Conservation (phyloP, 768 basidiomycete genomes). For the Dentipellis sp. region DNA sequence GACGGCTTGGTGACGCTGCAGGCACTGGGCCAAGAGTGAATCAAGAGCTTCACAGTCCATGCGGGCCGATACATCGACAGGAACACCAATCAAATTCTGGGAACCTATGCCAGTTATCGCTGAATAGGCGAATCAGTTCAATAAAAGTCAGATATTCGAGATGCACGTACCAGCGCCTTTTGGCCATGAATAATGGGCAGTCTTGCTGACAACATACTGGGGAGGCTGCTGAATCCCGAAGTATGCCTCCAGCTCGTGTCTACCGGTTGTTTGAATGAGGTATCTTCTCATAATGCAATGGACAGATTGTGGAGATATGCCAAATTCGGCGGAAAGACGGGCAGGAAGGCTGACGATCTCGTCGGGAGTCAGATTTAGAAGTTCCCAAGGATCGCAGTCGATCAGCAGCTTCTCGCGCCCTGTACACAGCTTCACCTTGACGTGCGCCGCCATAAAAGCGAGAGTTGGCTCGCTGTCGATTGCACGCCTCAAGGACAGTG, state of each 20-base stretch:
- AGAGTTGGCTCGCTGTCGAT: slow-evolving; percentile 18
- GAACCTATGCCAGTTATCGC: slow-evolving; percentile 36
- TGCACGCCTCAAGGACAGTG: slow-evolving; percentile 25
- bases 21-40: slow-evolving; percentile 19
- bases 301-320: slow-evolving; percentile 25
- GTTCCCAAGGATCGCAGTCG: slow-evolving; percentile 27
- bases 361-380: slow-evolving; percentile 29
- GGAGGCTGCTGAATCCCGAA: slow-evolving; percentile 18
- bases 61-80: slow-evolving; percentile 28
- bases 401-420: slow-evolving; percentile 19
- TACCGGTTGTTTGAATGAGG: slow-evolving; percentile 28
- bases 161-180: slow-evolving; percentile 31
- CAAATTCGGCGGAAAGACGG: slow-evolving; percentile 25
- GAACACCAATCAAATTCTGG: slow-evolving; percentile 25
- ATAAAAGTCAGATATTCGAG: not conserved
- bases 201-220: slow-evolving; percentile 21
- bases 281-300: slow-evolving; percentile 22
- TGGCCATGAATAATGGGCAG: slow-evolving; percentile 39
- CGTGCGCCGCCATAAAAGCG: slow-evolving; percentile 21
- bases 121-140: slow-evolving; percentile 9
- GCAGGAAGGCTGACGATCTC: slow-evolving; percentile 27
- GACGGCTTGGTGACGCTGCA: slow-evolving; percentile 24
- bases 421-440: slow-evolving; percentile 23
- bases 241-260: slow-evolving; percentile 21
- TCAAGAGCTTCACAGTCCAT: slow-evolving; percentile 23